Conservation (phyloP, 108 stramenopile species). For the Cyclostephanos tholiformis region DNA sequence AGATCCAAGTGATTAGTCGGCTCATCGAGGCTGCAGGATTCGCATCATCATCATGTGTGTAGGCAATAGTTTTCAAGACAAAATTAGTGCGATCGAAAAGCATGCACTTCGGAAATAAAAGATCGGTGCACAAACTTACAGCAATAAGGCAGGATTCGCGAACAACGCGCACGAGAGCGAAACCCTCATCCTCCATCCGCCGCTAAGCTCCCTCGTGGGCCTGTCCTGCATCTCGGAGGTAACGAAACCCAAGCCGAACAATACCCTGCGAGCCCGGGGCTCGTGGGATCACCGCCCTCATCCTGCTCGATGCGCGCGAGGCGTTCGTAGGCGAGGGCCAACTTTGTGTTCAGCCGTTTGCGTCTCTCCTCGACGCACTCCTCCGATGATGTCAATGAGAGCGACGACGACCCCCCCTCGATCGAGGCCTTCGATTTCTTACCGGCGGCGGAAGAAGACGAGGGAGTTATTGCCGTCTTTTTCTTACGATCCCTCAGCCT, state of each 20-base stretch:
- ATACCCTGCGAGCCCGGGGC: conserved; percentile 66
- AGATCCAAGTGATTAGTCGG: conserved; percentile 65
- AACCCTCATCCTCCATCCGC: conserved; percentile 98
- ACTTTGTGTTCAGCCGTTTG: conserved; percentile 43
- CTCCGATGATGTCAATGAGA: conserved; percentile 4
- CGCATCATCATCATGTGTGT: background rate
- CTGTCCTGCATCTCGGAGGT: conserved; percentile 80
- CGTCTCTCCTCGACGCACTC: conserved; percentile 44
- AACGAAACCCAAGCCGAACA: conserved; percentile 84
- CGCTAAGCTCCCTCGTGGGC: conserved; percentile 78
- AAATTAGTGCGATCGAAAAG: background rate
- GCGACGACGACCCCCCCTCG: background rate
- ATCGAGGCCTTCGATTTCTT: conserved; percentile 21
- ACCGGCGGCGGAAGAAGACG: conserved; percentile 15
- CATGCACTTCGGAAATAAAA: background rate
- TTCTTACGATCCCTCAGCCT: conserved; percentile 55
- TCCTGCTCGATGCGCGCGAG: conserved; percentile 70
- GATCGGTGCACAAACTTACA: conserved; percentile 59
- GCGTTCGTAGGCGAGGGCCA: conserved; percentile 58
- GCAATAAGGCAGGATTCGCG: conserved; percentile 78
- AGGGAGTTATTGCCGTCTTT: conserved; percentile 19
- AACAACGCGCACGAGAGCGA: conserved; percentile 90
- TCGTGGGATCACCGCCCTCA: conserved; percentile 64
- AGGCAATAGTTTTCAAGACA: background rate
- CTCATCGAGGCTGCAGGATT: conserved; percentile 48